Base-by-base conservation (phyloP, 129 eudicot genomes). In the Tanacetum coccineum region DNA sequence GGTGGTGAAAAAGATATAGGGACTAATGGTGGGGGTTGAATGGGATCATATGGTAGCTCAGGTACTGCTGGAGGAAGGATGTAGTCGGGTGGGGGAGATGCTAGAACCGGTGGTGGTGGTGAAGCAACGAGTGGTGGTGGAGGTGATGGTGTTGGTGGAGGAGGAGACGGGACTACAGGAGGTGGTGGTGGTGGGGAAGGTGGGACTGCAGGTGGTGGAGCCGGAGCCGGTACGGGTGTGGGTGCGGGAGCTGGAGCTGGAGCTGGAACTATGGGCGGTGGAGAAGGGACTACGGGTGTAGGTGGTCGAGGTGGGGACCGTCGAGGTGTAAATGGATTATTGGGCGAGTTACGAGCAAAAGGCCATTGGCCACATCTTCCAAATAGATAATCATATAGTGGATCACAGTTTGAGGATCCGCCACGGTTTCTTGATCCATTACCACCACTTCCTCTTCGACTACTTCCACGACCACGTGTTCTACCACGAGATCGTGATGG, bases 351-450 rank as follows among this genome's bases (percentile, higher is more conserved):
- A 46, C 79, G 82, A 32, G 81, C 13, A 66, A 87, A 84, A 67
- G 95, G 95, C 87, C 87, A 84, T 64, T 74, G 81, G 12, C 87
- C 95, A 61, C 95, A 87, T 48, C 22, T 71, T 22, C 66, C 83
- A 46, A 83, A 87, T 9, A 87, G 70, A 80, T 76, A 87, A 2
- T 64, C 65, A 17, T 59, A 84, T 1, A 84, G 66, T 11, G 95
- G 87, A 47, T 87, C 95, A 74, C 95, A 87, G 53, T 70, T 62
- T 30, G 82, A 64, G 44, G 83, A 53, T 75, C 54, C 39, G 1
- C 42, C 63, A 53, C 39, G 13, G 15, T 12, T 59, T 48, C 78
- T 56, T 44, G 66, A 62, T 51, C 78, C 17, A 20, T 59, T 25
- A 7, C 76, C 58, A 2, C 83, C 71, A 13, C 72, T 52, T 0